Evolutionary conservation across 2,329 filamentous ascomycete species (phyloP), one percentile per base, ranked within the genome.

Genomic region (Neonectria ditissima): DNA sequence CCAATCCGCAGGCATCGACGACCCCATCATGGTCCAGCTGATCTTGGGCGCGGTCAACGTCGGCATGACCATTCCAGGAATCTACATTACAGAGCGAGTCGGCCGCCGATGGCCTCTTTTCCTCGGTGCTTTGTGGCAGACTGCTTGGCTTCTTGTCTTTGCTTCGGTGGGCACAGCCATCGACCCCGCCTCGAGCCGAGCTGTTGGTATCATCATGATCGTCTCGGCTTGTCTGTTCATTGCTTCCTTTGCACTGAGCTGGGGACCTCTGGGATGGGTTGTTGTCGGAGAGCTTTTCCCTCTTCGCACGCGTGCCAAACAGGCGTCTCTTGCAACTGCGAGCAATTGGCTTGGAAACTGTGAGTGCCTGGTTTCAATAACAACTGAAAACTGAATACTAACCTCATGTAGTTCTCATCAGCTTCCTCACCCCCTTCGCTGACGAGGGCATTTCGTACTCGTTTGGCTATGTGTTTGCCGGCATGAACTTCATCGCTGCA

Each of bases 141-240:
- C 87, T 28, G 76, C 80, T 5, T 91, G 88, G 82, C 83, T 91
- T 58, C 78, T 89, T 45, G 80, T 92, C 65, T 91, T 90, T 73
- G 89, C 86, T 41, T 81, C 83, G 0, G 81, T 91, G 32, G 85
- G 87, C 5, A 81, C 82, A 45, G 76, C 75, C 4, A 69, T 77
- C 51, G 73, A 81, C 53, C 83, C 82, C 0, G 76, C 78, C 16
- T 75, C 76, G 39, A 84, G 80, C 67, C 75, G 78, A 11, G 76
- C 79, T 1, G 82, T 86, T 14, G 90, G 90, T 13, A 86, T 87
- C 3, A 84, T 89, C 61, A 89, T 92, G 86, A 91, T 93, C 67
- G 87, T 91, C 13, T 87, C 89, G 55, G 88, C 90, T 8, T 91
- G 88, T 76, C 85, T 92, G 80, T 93, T 92, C 78, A 92, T 93